Evolutionary conservation across 2,329 filamentous ascomycete genomes (phyloP).

Genomic region (Knufia petricola): DNA sequence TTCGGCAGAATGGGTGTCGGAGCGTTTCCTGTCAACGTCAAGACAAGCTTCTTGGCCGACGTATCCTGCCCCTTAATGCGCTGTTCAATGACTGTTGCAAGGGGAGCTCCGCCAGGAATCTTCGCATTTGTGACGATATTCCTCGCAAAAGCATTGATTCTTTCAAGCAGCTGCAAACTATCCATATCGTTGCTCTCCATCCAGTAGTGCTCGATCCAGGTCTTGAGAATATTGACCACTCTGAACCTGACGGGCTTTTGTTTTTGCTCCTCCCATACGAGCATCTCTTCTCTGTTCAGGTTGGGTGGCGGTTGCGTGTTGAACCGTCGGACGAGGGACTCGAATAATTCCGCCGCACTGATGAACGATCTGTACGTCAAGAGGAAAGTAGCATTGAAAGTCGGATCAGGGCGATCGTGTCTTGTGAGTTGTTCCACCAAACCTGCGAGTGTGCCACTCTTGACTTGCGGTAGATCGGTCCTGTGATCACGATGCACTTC

Average conservation of each 20-base stretch:
- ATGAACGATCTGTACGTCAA: conserved; percentile 96
- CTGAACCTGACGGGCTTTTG: conserved; percentile 93
- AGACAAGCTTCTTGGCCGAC: conserved; percentile 72
- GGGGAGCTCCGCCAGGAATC: conserved; percentile 73
- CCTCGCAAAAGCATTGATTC: conserved; percentile 82
- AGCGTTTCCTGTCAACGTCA: conserved; percentile 72
- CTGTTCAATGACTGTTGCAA: conserved; percentile 83
- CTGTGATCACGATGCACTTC: conserved; percentile 89
- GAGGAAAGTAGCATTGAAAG: conserved; percentile 95
- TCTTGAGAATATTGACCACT: conserved; percentile 95
- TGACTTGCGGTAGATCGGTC: conserved; percentile 62
- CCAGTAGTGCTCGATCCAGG: conserved; percentile 98
- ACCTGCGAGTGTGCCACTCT: conserved; percentile 78
- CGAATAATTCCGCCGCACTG: conserved; percentile 78
- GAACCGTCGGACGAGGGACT: conserved; percentile 84
- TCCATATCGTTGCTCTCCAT: conserved; percentile 88
- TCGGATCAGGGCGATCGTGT: conserved; percentile 89
- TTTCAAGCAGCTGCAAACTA: conserved; percentile 72
- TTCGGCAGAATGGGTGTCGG: conserved; percentile 88
- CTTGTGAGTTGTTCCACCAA: conserved; percentile 91
- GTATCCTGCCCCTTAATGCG: conserved; percentile 80
- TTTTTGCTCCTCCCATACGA: conserved; percentile 84
- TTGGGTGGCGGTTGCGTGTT: conserved; percentile 84
- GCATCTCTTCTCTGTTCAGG: conserved; percentile 63
- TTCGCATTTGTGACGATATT: conserved; percentile 89